Evolutionary conservation across 495 filamentous ascomycete genomes (phyloP).

Genomic region (Cercophora sp.): DNA sequence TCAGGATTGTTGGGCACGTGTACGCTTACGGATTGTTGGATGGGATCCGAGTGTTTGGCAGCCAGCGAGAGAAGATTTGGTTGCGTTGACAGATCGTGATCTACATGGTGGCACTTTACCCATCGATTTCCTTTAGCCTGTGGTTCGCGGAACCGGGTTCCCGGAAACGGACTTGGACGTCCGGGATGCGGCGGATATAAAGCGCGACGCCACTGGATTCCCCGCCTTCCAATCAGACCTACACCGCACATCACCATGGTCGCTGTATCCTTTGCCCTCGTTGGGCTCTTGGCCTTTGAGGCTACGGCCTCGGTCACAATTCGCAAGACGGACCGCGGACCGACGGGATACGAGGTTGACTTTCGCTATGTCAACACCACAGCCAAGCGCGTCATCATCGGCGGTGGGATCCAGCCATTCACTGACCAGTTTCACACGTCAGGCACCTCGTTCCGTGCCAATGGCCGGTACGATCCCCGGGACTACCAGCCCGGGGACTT

Average conservation of each 20-base stretch:
- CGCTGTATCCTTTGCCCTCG: neutral
- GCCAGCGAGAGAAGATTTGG: too few relatives aligned
- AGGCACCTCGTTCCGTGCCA: slow-evolving; percentile 17
- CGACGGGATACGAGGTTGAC: slow-evolving; percentile 32
- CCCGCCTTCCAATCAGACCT: neutral
- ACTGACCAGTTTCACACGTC: slow-evolving; percentile 32
- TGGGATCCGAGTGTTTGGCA: too few relatives aligned
- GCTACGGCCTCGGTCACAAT: slow-evolving; percentile 27
- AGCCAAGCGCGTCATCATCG: slow-evolving; percentile 28
- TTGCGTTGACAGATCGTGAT: too few relatives aligned
- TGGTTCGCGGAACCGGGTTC: slow-evolving; percentile 3
- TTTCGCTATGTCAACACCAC: slow-evolving; percentile 30
- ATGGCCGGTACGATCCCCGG: slow-evolving; percentile 23
- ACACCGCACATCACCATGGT: neutral
- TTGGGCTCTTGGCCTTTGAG: neutral
- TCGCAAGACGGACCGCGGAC: slow-evolving; percentile 27
- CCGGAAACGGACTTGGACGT: neutral
- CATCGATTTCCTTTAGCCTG: too few relatives aligned
- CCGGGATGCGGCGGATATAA: neutral
- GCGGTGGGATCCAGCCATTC: slow-evolving; percentile 27
- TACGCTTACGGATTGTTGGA: too few relatives aligned
- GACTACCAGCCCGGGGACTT: slow-evolving; percentile 32
- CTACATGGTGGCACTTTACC: too few relatives aligned
- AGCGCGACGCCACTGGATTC: neutral
- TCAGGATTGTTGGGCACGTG: too few relatives aligned